Conservation (phyloP, 179 eudicot genomes). For the Actinidia arguta region DNA sequence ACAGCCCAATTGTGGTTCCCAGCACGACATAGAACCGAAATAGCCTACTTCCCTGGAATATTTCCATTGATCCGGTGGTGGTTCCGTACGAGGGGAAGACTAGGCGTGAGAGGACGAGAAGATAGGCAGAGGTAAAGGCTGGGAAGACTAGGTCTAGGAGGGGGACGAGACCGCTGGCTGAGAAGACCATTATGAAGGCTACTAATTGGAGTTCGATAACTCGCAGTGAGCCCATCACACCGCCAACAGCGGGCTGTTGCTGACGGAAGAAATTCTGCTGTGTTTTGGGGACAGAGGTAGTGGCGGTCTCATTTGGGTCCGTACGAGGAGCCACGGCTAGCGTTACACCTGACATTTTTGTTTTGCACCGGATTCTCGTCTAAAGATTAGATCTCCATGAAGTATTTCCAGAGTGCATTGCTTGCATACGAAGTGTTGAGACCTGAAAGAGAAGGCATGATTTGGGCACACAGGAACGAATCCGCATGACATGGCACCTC, state of each 20-base stretch:
- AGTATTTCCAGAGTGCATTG: too few relatives aligned
- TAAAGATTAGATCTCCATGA: too few relatives aligned
- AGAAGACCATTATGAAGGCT: conserved; percentile 94
- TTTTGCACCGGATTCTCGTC: neutral
- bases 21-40: conserved; percentile 62
- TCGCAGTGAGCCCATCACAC: conserved; percentile 74
- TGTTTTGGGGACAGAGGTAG: conserved; percentile 20
- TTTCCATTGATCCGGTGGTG: conserved; percentile 29
- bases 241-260: conserved; percentile 34
- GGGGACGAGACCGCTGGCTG: conserved; percentile 88
- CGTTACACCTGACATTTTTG: conserved; percentile 71
- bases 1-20: conserved; percentile 81
- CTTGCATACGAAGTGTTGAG: too few relatives aligned
- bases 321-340: conserved; percentile 67
- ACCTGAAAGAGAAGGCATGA: too few relatives aligned
- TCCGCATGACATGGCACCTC: too few relatives aligned
- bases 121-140: conserved; percentile 61
- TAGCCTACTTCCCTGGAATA: conserved; percentile 53
- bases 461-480: too few relatives aligned
- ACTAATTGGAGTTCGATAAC: conserved; percentile 91
- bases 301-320: conserved; percentile 34
- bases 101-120: conserved; percentile 62
- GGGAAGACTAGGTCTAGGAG: conserved; percentile 81
- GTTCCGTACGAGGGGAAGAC: conserved; percentile 57
- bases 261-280: conserved; percentile 9